These are phyloP conservation scores for Pseudozyma pruni DNA, from an alignment of 1,284 basidiomycete species.

Conservation along the genomic window DNA sequence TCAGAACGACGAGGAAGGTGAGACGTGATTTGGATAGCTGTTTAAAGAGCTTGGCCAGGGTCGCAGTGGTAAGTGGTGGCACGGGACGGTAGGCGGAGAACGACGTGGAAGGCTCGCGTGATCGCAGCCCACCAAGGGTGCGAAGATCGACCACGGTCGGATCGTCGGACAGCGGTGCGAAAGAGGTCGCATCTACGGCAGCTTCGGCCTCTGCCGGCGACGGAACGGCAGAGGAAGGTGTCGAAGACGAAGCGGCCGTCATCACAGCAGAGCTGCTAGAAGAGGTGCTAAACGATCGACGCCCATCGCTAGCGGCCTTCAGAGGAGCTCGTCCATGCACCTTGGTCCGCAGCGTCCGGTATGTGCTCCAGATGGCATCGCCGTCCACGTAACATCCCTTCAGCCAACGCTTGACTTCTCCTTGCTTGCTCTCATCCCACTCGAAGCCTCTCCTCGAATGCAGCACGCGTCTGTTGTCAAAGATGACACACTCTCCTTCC, in stretches of 20 bases:
- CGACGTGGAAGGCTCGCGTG: constrained; percentile 24
- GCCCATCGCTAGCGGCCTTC: neutral
- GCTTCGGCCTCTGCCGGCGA: neutral
- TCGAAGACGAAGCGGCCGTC: neutral
- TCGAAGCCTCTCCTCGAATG: constrained; percentile 86
- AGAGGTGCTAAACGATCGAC: constrained; percentile 23
- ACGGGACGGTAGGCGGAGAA: constrained; percentile 48
- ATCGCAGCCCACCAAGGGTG: constrained; percentile 28
- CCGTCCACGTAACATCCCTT: constrained; percentile 84
- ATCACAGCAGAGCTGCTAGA: neutral
- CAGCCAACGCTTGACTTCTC: constrained; percentile 72
- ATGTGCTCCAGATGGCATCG: constrained; percentile 76
- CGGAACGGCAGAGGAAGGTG: neutral
- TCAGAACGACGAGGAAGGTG: constrained; percentile 87
- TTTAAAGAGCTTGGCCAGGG: constrained; percentile 72
- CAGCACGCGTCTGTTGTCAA: constrained; percentile 91
- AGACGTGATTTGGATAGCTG: constrained; percentile 89
- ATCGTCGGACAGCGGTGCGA: constrained; percentile 53
- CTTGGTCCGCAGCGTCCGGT: constrained; percentile 49
- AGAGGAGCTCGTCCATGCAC: constrained; percentile 28
- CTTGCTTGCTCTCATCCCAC: constrained; percentile 68
- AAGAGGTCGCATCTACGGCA: constrained; percentile 14
- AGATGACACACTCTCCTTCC: constrained; percentile 88
- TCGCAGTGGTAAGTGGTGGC: constrained; percentile 25
- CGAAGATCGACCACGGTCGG: constrained; percentile 44